Evolutionary conservation across 2,329 filamentous ascomycete species (phyloP).

Genomic region (Thelonectria rubi): DNA sequence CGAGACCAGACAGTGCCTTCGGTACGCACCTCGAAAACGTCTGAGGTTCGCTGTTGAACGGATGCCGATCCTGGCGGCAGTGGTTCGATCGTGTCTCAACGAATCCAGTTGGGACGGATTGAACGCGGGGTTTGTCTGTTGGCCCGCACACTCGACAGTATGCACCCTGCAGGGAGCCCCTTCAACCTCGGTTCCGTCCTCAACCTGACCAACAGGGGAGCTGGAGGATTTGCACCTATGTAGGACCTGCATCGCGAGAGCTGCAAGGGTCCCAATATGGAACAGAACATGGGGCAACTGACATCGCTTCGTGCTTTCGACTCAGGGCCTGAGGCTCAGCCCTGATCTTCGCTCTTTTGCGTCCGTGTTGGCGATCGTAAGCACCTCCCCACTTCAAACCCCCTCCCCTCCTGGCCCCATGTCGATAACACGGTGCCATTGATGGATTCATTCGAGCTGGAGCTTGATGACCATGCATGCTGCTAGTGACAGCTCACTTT

Average conservation of each 20-base stretch:
- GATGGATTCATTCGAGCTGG: slow-evolving; percentile 5
- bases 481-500: slow-evolving; percentile 22
- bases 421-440: background rate
- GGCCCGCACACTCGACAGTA: background rate
- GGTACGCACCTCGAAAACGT: background rate
- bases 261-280: slow-evolving; percentile 17
- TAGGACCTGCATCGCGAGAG: slow-evolving; percentile 38
- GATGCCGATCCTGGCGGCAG: background rate
- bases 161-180: no score
- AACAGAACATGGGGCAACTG: background rate
- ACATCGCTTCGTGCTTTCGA: background rate
- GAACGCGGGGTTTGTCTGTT: background rate
- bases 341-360: slow-evolving; percentile 6
- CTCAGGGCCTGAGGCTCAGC: background rate
- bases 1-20: background rate
- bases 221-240: slow-evolving; percentile 34
- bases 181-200: background rate
- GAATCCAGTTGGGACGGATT: background rate
- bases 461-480: slow-evolving; percentile 19
- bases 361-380: slow-evolving; percentile 5
- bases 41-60: background rate
- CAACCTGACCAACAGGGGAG: background rate
- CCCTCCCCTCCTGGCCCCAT: slow-evolving; percentile 1
- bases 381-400: slow-evolving; percentile 4
- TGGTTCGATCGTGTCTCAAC: background rate